Evolutionary conservation across 441 rosid genomes (phyloP), one percentile per base, ranked within the genome.

Genomic region (Pelargonium citronellum): DNA sequence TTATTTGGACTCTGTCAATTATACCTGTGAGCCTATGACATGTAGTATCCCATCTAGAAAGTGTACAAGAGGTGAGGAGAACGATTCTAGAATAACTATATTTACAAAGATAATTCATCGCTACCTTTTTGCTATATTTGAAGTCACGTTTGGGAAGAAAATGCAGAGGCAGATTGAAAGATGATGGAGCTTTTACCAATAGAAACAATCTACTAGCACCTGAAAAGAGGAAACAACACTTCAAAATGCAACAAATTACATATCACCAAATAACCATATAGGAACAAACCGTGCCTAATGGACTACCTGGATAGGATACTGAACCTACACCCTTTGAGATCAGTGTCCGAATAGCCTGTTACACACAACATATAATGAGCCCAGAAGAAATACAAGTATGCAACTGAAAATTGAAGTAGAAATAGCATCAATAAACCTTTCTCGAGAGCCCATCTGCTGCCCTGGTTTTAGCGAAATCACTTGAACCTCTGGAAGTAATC

Each of bases 71-170:
- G 63, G 63, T 9, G 4, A 3, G 2, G 63, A 57, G 63, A 19
- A 57, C 17, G 20, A 57, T 2, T 57, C 4, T 19, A 19, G 8
- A 16, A 15, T 15, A 53, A 53, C 8, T 5, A 57, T 10, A 57
- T 2, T 0, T 30, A 57, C 22, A 39, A 12, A 19, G 41, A 12
- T 70, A 30, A 47, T 44, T 27, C 3, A 63, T 43, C 24, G 3
- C 69, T 78, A 91, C 97, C 96, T 91, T 91, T 79, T 83, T 89
- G 85, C 79, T 87, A 82, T 78, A 86, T 83, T 78, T 91, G 83
- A 91, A 91, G 69, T 87, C 99, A 62, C 92, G 95, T 83, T 91
- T 95, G 60, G 95, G 99, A 79, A 91, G 91, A 85, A 90, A 94
- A 87, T 91, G 92, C 74, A 78, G 78, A 17, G 96, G 92, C 58